phyloP scores from a whole-genome alignment of 148 eudicot genomes.

The Vaccinium myrtillus region DNA sequence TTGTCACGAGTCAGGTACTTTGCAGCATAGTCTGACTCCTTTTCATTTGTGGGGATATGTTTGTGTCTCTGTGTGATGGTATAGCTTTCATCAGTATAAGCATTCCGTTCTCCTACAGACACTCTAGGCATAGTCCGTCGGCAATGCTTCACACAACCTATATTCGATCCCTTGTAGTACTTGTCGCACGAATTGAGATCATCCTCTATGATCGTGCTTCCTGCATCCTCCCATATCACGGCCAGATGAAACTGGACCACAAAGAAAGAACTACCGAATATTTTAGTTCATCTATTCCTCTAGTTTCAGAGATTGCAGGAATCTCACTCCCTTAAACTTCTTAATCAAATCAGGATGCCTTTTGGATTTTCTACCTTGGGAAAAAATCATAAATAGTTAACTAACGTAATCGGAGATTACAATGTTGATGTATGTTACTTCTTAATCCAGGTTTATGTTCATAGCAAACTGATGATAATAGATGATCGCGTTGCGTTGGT shows the following conservation, averaged over 20 bases:
- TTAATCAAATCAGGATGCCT: not conserved
- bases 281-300: not conserved
- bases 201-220: not conserved
- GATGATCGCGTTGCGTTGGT: conserved; percentile 73
- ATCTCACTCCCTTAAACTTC: not conserved
- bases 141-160: not conserved
- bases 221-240: not conserved
- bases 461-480: conserved; percentile 92
- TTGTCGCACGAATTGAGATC: not conserved
- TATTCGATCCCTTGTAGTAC: not conserved
- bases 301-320: not conserved
- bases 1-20: conserved; percentile 88
- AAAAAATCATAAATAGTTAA: not conserved
- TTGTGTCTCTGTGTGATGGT: not conserved
- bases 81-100: not conserved
- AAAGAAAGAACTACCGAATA: not conserved
- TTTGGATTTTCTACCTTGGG: not conserved
- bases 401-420: not conserved
- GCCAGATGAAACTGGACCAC: conserved; percentile 3
- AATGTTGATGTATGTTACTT: conserved; percentile 7
- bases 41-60: not conserved
- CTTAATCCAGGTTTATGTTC: conserved; percentile 81
- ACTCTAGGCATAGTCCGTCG: not conserved
- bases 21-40: conserved; percentile 2
- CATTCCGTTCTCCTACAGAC: not conserved